Base-by-base conservation (phyloP, 2,329 filamentous ascomycete species). In the Xylariaceae sp. region DNA sequence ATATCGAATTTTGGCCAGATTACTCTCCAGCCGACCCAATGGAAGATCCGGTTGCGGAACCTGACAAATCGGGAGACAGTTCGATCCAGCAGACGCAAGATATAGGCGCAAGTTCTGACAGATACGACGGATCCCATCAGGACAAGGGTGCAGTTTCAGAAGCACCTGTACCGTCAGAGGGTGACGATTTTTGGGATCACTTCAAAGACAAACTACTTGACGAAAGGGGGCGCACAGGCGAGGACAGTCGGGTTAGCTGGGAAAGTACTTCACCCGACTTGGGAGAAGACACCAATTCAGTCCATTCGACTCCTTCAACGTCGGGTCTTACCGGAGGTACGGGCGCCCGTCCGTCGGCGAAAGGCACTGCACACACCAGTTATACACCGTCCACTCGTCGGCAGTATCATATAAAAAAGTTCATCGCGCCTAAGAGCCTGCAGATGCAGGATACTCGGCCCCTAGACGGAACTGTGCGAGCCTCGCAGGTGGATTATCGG, bases 1-100 rank as follows among this genome's bases (percentile, higher is more conserved):
- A 96, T 71, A 77, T 97, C 52, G 93, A 97, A 73, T 94, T 97
- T 67, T 96, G 92, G 88, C 88, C 89, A 35, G 90, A 96, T 65
- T 18, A 18, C 17, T 85, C 86, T 13, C 75, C 77, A 2, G 15
- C 45, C 15, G 61, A 56, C n/a, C 7, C 49, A 10, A 15, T 54
- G 7, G 50, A 37, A 35, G 15, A 15, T n/a, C 55, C 37, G 18
- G 57, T 63, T 13, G 53, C 61, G 30, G 37, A n/a, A 17, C 17
- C 35, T 15, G 11, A 8, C 11, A 42, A 8, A 42, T 3, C 8
- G 37, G 37, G 9, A 42, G 9, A 42, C 37, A 9, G 8, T 10
- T 13, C 37, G 37, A 42, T 13, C 11, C 37, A 13, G 37, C 37
- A 8, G 9, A 4, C 8, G 37, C 11, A 42, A 42, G 37, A 42